Conservation (phyloP, 2,329 filamentous ascomycete species). For the Rhytidhysteron rufulum region DNA sequence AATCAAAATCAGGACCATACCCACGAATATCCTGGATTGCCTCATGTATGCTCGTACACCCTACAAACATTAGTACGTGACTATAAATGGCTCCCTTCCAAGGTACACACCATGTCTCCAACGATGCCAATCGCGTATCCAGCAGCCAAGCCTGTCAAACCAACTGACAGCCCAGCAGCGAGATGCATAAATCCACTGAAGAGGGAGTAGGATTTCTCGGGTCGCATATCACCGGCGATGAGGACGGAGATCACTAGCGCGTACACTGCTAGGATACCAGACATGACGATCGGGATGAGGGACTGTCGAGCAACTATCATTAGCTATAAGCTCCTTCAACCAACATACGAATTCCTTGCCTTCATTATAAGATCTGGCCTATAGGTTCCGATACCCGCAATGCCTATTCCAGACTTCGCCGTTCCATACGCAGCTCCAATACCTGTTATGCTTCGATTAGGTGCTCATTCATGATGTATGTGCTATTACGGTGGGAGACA, state of each 20-base stretch:
- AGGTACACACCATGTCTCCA: slow-evolving; percentile 69
- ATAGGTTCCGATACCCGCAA: slow-evolving; percentile 80
- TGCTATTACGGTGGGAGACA: too few species aligned
- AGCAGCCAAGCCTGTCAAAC: slow-evolving; percentile 36
- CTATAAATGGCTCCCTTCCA: background rate
- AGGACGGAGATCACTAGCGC: slow-evolving; percentile 94
- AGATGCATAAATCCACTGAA: slow-evolving; percentile 95
- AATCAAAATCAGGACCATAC: slow-evolving; percentile 98
- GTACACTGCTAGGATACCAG: slow-evolving; percentile 98
- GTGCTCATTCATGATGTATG: slow-evolving; percentile 7
- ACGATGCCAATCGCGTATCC: slow-evolving; percentile 81
- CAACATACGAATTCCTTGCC: slow-evolving; percentile 44
- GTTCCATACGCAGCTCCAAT: slow-evolving; percentile 81
- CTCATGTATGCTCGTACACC: slow-evolving; percentile 93
- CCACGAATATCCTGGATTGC: slow-evolving; percentile 92
- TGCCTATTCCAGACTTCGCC: slow-evolving; percentile 83
- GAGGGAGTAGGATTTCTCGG: slow-evolving; percentile 68
- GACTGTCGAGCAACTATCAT: slow-evolving; percentile 50
- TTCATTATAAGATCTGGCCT: slow-evolving; percentile 89
- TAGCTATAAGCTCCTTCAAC: slow-evolving; percentile 1
- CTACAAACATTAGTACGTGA: slow-evolving; percentile 32
- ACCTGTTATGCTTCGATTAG: slow-evolving; percentile 43
- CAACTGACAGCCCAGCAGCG: slow-evolving; percentile 79
- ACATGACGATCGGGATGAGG: slow-evolving; percentile 91
- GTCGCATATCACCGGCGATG: slow-evolving; percentile 81